Base-by-base conservation (phyloP, 108 stramenopile species). In the Epithemia pelagica region DNA sequence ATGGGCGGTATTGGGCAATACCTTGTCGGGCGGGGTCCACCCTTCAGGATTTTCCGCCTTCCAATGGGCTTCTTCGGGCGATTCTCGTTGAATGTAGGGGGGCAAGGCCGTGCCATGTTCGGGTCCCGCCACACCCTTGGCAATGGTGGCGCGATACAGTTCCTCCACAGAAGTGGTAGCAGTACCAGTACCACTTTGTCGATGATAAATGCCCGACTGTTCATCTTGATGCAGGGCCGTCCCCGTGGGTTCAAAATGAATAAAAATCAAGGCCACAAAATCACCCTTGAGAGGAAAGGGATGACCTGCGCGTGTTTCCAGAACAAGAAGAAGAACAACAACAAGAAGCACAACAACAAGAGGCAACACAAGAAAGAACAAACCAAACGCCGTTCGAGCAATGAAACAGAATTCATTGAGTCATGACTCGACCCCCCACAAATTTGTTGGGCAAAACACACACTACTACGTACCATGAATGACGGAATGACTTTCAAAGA, bases 261-360 rank as follows among this genome's bases (percentile, higher is more conserved):
- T 89, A 67, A 95, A 95, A 27, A 91, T 85, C 61, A 91, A 91
- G 15, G 93, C 92, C 67, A 74, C 90, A 70, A 64, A 88, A 15
- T 77, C 66, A 24, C 96, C 96, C 69, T 92, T 83, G 32, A 97
- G 56, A 2, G 95, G 78, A 30, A 91, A 91, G 19, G 96, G 96
- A 20, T 94, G 67, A 0, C 73, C 37, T 46, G 37, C 15, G n/a
- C n/a, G n/a, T n/a, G n/a, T n/a, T n/a, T n/a, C n/a, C n/a, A n/a
- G n/a, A n/a, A n/a, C n/a, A n/a, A n/a, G n/a, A n/a, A n/a, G n/a
- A n/a, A n/a, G n/a, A n/a, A n/a, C n/a, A n/a, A n/a, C n/a, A n/a
- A n/a, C n/a, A n/a, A n/a, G n/a, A n/a, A n/a, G n/a, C n/a, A n/a
- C n/a, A n/a, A n/a, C n/a, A n/a, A n/a, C n/a, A n/a, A n/a, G n/a